phyloP scores from a whole-genome alignment of 495 filamentous ascomycete species.

The Penicillium soppii region DNA sequence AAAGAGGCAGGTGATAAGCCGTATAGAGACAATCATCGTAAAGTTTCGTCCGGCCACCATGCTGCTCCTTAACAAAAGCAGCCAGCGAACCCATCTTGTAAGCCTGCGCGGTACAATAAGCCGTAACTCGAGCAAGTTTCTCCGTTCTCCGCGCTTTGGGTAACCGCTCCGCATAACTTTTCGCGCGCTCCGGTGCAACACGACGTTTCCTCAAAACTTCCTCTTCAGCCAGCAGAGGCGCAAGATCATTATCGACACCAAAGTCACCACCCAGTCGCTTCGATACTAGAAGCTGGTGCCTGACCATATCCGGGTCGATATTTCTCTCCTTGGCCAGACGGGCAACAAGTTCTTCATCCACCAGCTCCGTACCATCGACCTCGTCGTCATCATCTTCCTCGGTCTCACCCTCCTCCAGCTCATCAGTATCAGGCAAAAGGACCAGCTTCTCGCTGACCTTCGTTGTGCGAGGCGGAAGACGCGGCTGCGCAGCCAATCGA shows the following conservation, averaged over 20 bases:
- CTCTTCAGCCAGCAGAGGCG: constrained; percentile 80
- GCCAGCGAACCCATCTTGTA: constrained; percentile 85
- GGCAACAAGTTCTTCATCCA: constrained; percentile 48
- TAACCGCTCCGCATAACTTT: constrained; percentile 92
- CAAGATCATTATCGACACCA: constrained; percentile 59
- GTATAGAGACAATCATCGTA: constrained; percentile 98
- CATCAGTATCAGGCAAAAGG: constrained; percentile 79
- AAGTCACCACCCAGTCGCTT: constrained; percentile 48
- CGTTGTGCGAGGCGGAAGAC: constrained; percentile 81
- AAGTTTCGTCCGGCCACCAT: constrained; percentile 94
- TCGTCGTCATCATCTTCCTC: constrained; percentile 24
- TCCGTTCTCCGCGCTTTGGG: constrained; percentile 86
- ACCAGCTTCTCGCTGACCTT: constrained; percentile 96
- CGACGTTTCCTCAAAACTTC: constrained; percentile 63
- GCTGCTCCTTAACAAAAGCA: constrained; percentile 81
- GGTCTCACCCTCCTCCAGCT: constrained; percentile 26
- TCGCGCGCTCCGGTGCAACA: constrained; percentile 61
- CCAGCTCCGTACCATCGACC: constrained; percentile 39
- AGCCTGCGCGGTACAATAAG: constrained; percentile 93
- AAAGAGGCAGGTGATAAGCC: constrained; percentile 87
- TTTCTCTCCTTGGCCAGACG: constrained; percentile 36
- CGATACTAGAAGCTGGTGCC: constrained; percentile 36
- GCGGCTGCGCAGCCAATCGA: constrained; percentile 58
- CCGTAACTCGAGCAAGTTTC: constrained; percentile 85
- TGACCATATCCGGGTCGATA: constrained; percentile 38